Base-by-base conservation (phyloP, 257 asterid genomes). In the Solanum bulbocastanum region DNA sequence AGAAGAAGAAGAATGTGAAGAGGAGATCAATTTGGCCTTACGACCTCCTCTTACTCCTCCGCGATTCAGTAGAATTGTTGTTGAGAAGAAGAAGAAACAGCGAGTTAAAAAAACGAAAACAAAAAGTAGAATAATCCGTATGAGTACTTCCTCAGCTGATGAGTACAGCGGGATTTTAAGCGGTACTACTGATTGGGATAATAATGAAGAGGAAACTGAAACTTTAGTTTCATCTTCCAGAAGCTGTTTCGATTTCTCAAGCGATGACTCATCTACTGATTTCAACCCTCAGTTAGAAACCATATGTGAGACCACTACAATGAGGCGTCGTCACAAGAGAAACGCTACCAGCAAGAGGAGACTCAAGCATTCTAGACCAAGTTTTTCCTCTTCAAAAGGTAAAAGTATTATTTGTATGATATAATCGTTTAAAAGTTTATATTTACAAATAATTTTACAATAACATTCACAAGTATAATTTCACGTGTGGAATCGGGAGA, bases 111-210 rank as follows among this genome's bases (percentile, higher is more conserved):
- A 91, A 91, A 90, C 88, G 86, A 89, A 84, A 68, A n/a, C 75
- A 42, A 89, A 90, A 14, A 18, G 66, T 68, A 86, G 89, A 86
- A 62, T 88, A 30, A 93, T 89, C 33, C 93, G 93, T n/a, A 32
- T 88, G 22, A 94, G 95, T 91, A 94, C 94, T 7, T 92, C 94
- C 6, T 94, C 96, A 0, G 94, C 92, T 49, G 95, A 95, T 32
- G 95, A 95, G 82, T 73, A 22, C 79, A 90, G 93, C 81, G 96
- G 92, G 65, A 87, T 91, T 87, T 91, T 93, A 83, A 92, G 94
- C 91, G 90, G 90, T 81, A 90, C 90, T 81, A 90, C 88, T 33
- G 42, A 33, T 5, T 76, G 89, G 33, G 88, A 35, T 10, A 87
- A 82, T 22, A 42, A 60, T 12, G 90, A 78, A 23, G 88, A 83